These are phyloP conservation scores for Coccomyxa sp. DNA, from an alignment of 139 green algal genomes.

Conservation along the genomic window DNA sequence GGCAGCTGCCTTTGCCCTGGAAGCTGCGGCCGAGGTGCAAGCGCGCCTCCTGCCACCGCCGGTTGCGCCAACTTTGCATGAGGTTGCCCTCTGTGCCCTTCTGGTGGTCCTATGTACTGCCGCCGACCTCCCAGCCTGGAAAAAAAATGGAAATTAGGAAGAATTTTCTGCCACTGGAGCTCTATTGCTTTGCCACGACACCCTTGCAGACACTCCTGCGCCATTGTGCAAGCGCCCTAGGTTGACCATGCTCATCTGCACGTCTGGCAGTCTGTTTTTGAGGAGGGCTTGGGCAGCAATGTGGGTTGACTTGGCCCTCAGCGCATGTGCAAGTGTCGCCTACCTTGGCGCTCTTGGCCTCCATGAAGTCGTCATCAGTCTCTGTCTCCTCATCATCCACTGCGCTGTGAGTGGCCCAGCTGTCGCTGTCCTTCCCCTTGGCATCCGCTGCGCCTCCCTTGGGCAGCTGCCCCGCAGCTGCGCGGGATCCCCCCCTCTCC, in stretches of 20 bases:
- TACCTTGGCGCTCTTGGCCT: background rate
- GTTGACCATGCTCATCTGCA: background rate
- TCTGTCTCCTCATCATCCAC: conserved; percentile 4
- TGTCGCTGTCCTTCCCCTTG: background rate
- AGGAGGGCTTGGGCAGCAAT: background rate
- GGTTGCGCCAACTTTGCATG: too few relatives aligned
- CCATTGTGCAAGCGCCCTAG: background rate
- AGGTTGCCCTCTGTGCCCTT: too few relatives aligned
- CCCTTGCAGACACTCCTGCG: background rate
- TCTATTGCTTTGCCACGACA: too few relatives aligned
- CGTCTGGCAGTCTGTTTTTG: background rate
- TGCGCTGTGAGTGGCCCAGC: background rate
- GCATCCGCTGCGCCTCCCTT: background rate
- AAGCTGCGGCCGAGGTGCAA: too few relatives aligned
- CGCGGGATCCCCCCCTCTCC: background rate
- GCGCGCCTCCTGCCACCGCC: too few relatives aligned
- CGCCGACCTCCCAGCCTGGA: too few relatives aligned
- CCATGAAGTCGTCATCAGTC: conserved; percentile 13
- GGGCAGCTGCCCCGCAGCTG: background rate
- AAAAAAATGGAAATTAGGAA: too few relatives aligned
- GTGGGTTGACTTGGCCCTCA: background rate
- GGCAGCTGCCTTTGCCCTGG: too few relatives aligned
- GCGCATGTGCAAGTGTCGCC: background rate
- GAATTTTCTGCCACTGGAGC: too few relatives aligned
- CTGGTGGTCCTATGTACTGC: too few relatives aligned